These are phyloP conservation scores for Spinacia oleracea DNA, from an alignment of 179 eudicot genomes.

Conservation along the genomic window DNA sequence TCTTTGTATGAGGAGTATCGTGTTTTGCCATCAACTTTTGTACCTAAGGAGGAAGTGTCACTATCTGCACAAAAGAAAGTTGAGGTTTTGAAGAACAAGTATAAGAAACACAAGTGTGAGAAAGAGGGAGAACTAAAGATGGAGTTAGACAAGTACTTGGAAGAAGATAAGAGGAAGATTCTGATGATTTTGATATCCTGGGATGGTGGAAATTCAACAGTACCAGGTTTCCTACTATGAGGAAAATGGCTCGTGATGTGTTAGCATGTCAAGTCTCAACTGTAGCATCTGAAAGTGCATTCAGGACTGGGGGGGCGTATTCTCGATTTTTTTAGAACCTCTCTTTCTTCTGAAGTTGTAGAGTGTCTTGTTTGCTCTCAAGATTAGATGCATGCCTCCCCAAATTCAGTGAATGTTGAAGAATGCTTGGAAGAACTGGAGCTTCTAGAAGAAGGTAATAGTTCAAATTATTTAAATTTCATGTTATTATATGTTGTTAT, in stretches of 20 bases:
- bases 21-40: background rate
- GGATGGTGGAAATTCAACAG: background rate
- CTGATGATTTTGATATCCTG: background rate
- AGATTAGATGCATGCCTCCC: too few relatives aligned
- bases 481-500: too few relatives aligned
- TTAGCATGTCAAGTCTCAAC: background rate
- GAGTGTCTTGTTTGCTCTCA: too few relatives aligned
- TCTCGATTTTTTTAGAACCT: too few relatives aligned
- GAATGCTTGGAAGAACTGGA: too few relatives aligned
- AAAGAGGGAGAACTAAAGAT: background rate
- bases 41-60: background rate
- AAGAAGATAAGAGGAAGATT: background rate
- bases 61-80: background rate
- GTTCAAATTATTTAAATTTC: too few relatives aligned
- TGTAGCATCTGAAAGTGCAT: background rate
- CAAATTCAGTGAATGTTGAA: too few relatives aligned
- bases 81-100: background rate
- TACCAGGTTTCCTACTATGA: background rate
- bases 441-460: too few relatives aligned
- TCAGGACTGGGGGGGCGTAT: too few relatives aligned
- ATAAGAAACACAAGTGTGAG: background rate
- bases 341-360: too few relatives aligned
- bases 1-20: background rate
- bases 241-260: background rate
- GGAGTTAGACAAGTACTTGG: background rate